phyloP scores from a whole-genome alignment of 768 basidiomycete species.

The Sistotremastrum niveocremeum region DNA sequence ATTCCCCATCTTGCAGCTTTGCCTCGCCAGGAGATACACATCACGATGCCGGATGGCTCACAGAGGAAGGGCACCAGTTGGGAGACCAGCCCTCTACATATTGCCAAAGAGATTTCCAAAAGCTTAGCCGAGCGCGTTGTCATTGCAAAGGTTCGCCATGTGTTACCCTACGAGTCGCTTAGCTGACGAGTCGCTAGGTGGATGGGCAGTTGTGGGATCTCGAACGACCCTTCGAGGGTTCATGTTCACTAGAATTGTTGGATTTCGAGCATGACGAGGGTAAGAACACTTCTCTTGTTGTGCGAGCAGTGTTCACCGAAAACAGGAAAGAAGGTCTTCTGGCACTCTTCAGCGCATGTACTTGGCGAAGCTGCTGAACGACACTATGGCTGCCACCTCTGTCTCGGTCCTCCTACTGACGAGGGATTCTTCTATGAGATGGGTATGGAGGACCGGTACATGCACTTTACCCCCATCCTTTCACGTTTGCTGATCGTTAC shows the following conservation, averaged over 20 bases:
- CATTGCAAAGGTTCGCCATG: slow-evolving; percentile 67
- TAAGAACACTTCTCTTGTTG: slow-evolving; percentile 12
- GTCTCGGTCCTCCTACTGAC: slow-evolving; percentile 92
- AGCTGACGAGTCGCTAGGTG: slow-evolving; percentile 34
- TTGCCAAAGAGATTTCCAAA: slow-evolving; percentile 81
- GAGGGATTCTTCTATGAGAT: slow-evolving; percentile 99
- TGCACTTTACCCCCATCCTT: neutral
- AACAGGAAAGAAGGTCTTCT: slow-evolving; percentile 90
- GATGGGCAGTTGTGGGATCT: slow-evolving; percentile 87
- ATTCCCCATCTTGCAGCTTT: slow-evolving; percentile 33
- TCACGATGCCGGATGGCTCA: slow-evolving; percentile 81
- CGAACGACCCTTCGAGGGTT: slow-evolving; percentile 82
- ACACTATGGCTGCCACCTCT: slow-evolving; percentile 94
- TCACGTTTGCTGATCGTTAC: neutral
- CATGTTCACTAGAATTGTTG: slow-evolving; percentile 68
- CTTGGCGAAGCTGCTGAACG: slow-evolving; percentile 93
- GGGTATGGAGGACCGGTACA: slow-evolving; percentile 68
- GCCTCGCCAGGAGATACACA: slow-evolving; percentile 67
- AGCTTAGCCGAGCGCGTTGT: slow-evolving; percentile 79
- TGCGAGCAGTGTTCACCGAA: neutral
- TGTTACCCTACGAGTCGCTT: neutral
- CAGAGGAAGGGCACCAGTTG: slow-evolving; percentile 76
- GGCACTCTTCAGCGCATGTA: slow-evolving; percentile 99
- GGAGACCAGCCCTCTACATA: slow-evolving; percentile 88
- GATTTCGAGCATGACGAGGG: slow-evolving; percentile 92